Evolutionary conservation across 2,329 filamentous ascomycete genomes (phyloP), one percentile per base, ranked within the genome.

Genomic region (Botrytis medusae): DNA sequence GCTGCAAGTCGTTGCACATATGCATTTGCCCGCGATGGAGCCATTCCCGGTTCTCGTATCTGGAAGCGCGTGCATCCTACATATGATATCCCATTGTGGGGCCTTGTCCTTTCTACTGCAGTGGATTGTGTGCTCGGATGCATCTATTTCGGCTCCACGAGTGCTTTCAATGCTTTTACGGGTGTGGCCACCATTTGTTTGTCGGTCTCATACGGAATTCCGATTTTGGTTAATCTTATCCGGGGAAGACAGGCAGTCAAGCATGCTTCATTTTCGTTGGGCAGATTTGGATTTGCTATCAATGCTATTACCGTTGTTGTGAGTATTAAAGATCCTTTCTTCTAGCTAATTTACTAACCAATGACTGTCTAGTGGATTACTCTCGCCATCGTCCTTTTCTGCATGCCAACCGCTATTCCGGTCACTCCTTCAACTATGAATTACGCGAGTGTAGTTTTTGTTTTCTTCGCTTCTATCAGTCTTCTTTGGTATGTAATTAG

Each of bases 161-260:
- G 92, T 0, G 93, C 93, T 0, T 95, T 95, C 84, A 92, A 91
- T 84, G 91, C 89, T 16, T 94, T 95, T 82, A 94, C 92, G 0
- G 92, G 92, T 42, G 92, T 94, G 1, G 92, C 92, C 1, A 94
- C 92, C 7, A 94, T 95, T 80, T 94, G 92, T 76, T 87, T 95
- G 0, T 91, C 89, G 0, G 89, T 90, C 6, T 93, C 91, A 0
- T 95, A 95, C 81, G 92, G 90, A 22, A 86, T 94, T 25, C 93
- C 93, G 0, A 93, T 95, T 72, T 82, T 94, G 18, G 90, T 95
- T 73, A 91, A 87, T 18, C 83, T 95, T 4, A 77, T 94, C 1
- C 88, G 91, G 25, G 86, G 90, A 16, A 87, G 93, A n/a, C 85
- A 87, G 70, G 86, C 89, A 51, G 88, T 94, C n/a, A 84, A 85